phyloP scores from a whole-genome alignment of 2,329 filamentous ascomycete species.

The Raffaelea arxii region DNA sequence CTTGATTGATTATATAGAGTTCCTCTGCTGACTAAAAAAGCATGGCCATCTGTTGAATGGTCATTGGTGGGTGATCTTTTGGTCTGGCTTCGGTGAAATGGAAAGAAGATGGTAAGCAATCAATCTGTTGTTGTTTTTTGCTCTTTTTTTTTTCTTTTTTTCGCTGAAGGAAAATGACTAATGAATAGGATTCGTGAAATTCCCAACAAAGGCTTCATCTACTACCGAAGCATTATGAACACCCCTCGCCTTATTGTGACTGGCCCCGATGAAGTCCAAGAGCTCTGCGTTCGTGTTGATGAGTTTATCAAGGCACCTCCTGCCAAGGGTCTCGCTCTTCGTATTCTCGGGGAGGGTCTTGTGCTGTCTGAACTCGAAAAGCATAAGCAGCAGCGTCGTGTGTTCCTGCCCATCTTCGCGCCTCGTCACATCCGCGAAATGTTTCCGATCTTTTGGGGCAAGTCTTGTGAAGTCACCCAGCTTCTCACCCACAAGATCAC shows the following conservation, averaged over 20 bases:
- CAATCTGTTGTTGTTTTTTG: neutral
- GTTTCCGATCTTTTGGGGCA: constrained; percentile 76
- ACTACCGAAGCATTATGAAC: constrained; percentile 55
- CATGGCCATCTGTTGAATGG: too few species aligned
- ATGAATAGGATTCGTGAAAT: constrained; percentile 44
- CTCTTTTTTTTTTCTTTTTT: neutral
- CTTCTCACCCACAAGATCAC: constrained; percentile 45
- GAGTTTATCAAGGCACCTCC: constrained; percentile 55
- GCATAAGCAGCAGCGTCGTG: constrained; percentile 72
- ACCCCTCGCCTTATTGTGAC: constrained; percentile 52
- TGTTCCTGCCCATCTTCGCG: constrained; percentile 73
- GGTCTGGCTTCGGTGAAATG: too few species aligned
- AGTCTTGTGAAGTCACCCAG: constrained; percentile 57
- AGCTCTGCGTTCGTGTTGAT: too few species aligned
- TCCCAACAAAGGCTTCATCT: constrained; percentile 59
- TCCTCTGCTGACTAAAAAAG: too few species aligned
- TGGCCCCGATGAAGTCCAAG: constrained; percentile 55
- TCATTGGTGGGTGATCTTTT: too few species aligned
- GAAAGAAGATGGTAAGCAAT: too few species aligned
- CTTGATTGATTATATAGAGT: too few species aligned
- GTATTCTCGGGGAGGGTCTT: constrained; percentile 60
- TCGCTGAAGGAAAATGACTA: too few species aligned
- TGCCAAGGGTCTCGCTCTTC: constrained; percentile 45
- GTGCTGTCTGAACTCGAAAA: constrained; percentile 84
- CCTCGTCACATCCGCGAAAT: constrained; percentile 78